Evolutionary conservation across 106 monocot genomes (phyloP), one percentile per base, ranked within the genome.

Genomic region (Allium sativum): DNA sequence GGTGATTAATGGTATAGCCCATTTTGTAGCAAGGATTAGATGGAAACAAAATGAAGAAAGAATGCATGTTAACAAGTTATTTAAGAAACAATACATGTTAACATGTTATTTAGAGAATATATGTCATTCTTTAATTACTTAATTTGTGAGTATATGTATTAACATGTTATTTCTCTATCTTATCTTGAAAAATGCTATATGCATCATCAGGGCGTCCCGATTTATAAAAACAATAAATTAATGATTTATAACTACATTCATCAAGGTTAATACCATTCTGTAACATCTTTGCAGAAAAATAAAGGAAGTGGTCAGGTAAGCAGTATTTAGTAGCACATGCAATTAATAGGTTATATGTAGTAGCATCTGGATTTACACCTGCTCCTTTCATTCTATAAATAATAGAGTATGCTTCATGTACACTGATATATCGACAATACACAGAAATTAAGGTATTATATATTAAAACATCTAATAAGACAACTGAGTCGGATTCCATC

Each of bases 291-390:
- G 81, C 77, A 40, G 88, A 83, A 16, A 92, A 64, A 12, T 71
- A 53, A 22, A 81, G 71, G 9, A 88, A 77, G 6, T 53, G 70
- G 1, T 75, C 21, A 0, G 68, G 72, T 6, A 72, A 67, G 52
- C 70, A 9, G 21, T 61, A 51, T 48, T 68, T 70, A 12, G 76
- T 58, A 0, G 82, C 84, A 1, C 82, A 82, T 9, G 82, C 67
- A 31, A 98, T 79, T 44, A 92, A 62, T 15, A 87, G 77, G 59
- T 98, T 98, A 76, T 88, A 92, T 12, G 88, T 85, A 48, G 85
- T 70, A 15, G 75, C 73, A 74, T 91, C 84, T 1, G 98, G 91
- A 2, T 73, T 65, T 12, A 87, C 20, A 14, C 88, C 79, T 18
- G 84, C 76, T 55, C 82, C 79, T 42, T 70, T 61, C 93, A 93